Evolutionary conservation across 306 rosid genomes (phyloP), one percentile per base, ranked within the genome.

Genomic region (Datisca glomerata): DNA sequence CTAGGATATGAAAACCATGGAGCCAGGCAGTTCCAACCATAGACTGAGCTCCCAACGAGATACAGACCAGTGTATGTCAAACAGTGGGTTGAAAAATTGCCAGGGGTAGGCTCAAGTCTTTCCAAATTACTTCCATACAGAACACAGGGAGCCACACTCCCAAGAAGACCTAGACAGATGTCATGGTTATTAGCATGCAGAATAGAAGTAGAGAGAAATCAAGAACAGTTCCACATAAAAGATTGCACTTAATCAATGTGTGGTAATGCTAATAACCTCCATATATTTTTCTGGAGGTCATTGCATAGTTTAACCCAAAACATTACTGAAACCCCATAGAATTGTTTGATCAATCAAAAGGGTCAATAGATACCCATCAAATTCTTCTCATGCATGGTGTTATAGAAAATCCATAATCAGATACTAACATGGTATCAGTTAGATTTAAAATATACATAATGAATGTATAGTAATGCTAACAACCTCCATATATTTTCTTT

Each of bases 71-170:
- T 43, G 64, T 91, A 91, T 36, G 77, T 72, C 69, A 78, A 40
- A 63, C 98, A 91, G 37, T 78, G 84, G 57, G 61, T 75, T 8
- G 73, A 72, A 71, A 84, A 91, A 12, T 73, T 64, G 57, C 96
- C 98, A 32, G 85, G 65, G 36, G 65, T 28, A 37, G 91, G 49
- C 52, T 51, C 75, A 61, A 91, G 81, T 15, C 98, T 80, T 72
- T 91, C 98, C 2, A 53, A 93, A 65, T 80, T 91, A 76, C 75
- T 78, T 61, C 96, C 98, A 58, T 84, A 80, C 65, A 91, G 60
- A 37, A 91, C 79, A 68, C 98, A 91, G 40, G 98, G 98, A 68
- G 96, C 92, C 66, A 80, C 66, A 39, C 86, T 75, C 59, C 98
- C 98, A 68, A 91, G 73, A 78, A 80, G 81, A 56, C 98, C 98